phyloP scores from a whole-genome alignment of 371 early-diverging fungal genomes.

The Circinella umbellata region DNA sequence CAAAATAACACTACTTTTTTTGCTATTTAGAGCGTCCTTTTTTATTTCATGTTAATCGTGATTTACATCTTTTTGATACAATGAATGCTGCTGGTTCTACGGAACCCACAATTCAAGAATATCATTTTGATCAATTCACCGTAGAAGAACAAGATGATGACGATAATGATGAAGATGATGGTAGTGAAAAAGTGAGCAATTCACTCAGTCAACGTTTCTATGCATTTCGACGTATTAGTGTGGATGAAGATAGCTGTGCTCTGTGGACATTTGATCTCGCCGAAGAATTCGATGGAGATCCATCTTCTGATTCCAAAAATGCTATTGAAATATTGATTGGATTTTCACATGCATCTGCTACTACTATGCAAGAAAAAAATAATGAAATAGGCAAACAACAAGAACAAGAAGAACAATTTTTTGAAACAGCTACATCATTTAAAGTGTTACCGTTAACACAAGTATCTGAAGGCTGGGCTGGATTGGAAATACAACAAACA shows the following conservation, averaged over 20 bases:
- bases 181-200: not conserved
- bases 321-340: constrained; percentile 11
- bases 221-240: constrained; percentile 2
- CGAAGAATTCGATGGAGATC: constrained; percentile 5
- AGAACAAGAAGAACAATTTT: constrained; percentile 1
- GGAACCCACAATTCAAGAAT: not conserved
- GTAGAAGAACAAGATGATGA: not conserved
- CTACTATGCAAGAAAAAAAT: not conserved
- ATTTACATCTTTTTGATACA: constrained; percentile 11
- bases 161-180: constrained; percentile 3
- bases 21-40: constrained; percentile 1
- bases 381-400: no score
- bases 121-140: constrained; percentile 7
- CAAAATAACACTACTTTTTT: no score
- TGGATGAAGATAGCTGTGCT: constrained; percentile 10
- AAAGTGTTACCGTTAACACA: constrained; percentile 5
- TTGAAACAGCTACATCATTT: constrained; percentile 14
- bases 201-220: constrained; percentile 3
- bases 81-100: constrained; percentile 5
- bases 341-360: not conserved
- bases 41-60: constrained; percentile 13
- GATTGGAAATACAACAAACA: constrained; percentile 12
- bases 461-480: not conserved
- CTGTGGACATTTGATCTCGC: constrained; percentile 13
- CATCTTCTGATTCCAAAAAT: not conserved